A percentile compares a stretch with the other conserved stretches of the same genome.
These are phyloP conservation scores for Acanthamoeba healyi DNA, from an alignment of 208 protist genomes.

Conservation along the genomic window DNA sequence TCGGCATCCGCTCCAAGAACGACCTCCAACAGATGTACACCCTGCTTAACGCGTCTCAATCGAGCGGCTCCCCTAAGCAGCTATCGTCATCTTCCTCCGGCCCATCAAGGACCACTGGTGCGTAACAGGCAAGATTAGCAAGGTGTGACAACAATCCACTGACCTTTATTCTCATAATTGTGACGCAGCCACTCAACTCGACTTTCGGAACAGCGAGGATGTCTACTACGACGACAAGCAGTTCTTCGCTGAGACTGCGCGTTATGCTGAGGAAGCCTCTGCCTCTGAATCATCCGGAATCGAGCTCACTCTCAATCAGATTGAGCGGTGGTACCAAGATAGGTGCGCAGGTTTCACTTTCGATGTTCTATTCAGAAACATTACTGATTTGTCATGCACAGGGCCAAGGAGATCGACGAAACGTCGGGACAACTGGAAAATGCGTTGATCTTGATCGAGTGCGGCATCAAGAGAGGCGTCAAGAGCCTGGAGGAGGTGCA, in stretches of 20 bases:
- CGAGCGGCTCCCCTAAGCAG: background rate
- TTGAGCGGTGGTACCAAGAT: background rate
- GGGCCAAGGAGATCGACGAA: conserved; percentile 5
- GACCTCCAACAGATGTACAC: background rate
- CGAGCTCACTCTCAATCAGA: background rate
- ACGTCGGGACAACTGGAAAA: conserved; percentile 47
- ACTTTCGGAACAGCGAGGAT: conserved; percentile 4
- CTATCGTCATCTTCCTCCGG: no score
- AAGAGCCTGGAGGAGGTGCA: background rate
- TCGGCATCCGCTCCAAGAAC: background rate
- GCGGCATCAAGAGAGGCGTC: background rate
- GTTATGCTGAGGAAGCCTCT: background rate
- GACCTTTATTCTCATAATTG: background rate
- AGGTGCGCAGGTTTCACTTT: background rate
- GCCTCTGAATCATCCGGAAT: no score
- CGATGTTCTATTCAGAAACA: background rate
- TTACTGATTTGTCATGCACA: background rate
- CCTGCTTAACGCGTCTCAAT: background rate
- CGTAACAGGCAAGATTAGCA: no score
- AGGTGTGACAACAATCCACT: no score
- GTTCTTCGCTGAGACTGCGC: background rate
- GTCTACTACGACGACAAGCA: conserved; percentile 5
- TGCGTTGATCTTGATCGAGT: background rate
- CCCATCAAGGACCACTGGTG: no score
- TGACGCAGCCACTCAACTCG: background rate